Percentiles rank a stretch among this genome's conserved stretches.
Conservation (phyloP, 768 basidiomycete species). For the Boletus fagicola region DNA sequence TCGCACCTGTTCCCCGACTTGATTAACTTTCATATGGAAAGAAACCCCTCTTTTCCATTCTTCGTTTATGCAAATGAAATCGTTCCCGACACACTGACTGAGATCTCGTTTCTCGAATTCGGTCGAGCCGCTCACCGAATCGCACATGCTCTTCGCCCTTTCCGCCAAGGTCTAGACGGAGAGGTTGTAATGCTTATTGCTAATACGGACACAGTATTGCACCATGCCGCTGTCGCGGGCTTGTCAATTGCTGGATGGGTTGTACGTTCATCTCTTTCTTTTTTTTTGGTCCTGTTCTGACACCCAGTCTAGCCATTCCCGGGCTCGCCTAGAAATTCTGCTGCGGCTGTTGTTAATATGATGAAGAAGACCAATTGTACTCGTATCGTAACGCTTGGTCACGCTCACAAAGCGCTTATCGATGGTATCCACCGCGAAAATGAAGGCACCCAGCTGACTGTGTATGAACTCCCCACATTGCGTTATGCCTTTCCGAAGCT, state of each 20-base stretch:
- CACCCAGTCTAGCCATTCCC: conserved; percentile 32
- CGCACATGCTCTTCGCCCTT: conserved; percentile 41
- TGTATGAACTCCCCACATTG: conserved; percentile 22
- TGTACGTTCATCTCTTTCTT: conserved; percentile 27
- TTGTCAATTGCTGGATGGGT: conserved; percentile 41
- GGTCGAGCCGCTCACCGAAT: conserved; percentile 32
- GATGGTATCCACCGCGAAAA: conserved; percentile 1
- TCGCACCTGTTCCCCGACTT: conserved; percentile 27
- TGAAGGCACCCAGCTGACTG: not conserved
- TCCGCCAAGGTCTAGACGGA: conserved; percentile 21
- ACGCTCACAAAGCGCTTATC: conserved; percentile 20
- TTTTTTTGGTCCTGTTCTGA: conserved; percentile 28
- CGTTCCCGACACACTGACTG: conserved; percentile 9
- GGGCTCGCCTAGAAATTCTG: conserved; percentile 42
- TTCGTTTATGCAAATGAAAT: conserved; percentile 19
- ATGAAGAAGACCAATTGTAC: conserved; percentile 23
- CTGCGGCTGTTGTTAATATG: conserved; percentile 35
- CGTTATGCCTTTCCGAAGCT: conserved; percentile 41
- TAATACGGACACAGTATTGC: conserved; percentile 34
- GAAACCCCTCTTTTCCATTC: conserved; percentile 24
- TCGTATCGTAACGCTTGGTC: conserved; percentile 18
- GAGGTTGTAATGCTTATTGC: conserved; percentile 26
- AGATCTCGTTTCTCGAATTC: conserved; percentile 30
- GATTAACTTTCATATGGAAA: conserved; percentile 25
- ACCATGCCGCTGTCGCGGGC: conserved; percentile 34